A percentile compares a stretch with the other conserved stretches of the same genome.
phyloP scores from a whole-genome alignment of 345 rosid species.

The Psidium guajava region DNA sequence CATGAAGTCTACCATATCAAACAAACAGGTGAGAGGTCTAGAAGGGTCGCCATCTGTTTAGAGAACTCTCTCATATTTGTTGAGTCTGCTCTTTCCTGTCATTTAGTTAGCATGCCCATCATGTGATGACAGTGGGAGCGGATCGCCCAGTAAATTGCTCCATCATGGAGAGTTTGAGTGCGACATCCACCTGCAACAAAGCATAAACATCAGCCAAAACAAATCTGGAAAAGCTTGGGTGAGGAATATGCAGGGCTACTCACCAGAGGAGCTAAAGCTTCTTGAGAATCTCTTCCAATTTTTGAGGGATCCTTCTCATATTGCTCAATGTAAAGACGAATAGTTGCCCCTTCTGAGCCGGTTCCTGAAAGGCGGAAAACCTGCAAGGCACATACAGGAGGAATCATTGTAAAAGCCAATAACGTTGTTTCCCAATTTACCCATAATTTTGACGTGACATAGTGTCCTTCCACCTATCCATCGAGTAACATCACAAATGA shows the following conservation, averaged over 20 bases:
- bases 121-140: conserved; percentile 91
- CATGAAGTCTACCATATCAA: neutral
- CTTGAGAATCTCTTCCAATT: conserved; percentile 82
- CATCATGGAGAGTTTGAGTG: conserved; percentile 91
- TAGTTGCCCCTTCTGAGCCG: conserved; percentile 98
- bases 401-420: neutral
- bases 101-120: neutral
- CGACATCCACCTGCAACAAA: conserved; percentile 69
- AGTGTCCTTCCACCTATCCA: neutral
- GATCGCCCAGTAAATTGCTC: conserved; percentile 87
- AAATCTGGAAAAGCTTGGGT: neutral
- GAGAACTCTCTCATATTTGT: neutral
- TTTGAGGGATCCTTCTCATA: conserved; percentile 90
- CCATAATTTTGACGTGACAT: neutral
- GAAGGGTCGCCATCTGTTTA: neutral
- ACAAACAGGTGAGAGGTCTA: neutral
- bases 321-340: conserved; percentile 93
- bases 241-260: conserved; percentile 5
- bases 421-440: neutral
- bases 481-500: neutral
- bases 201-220: conserved; percentile 2
- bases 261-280: conserved; percentile 87
- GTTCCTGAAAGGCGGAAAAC: conserved; percentile 98
- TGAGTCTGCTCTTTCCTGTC: neutral
- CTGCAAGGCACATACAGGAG: conserved; percentile 19